phyloP scores from a whole-genome alignment of 371 early-diverging fungal genomes.

The Blakeslea trispora region DNA sequence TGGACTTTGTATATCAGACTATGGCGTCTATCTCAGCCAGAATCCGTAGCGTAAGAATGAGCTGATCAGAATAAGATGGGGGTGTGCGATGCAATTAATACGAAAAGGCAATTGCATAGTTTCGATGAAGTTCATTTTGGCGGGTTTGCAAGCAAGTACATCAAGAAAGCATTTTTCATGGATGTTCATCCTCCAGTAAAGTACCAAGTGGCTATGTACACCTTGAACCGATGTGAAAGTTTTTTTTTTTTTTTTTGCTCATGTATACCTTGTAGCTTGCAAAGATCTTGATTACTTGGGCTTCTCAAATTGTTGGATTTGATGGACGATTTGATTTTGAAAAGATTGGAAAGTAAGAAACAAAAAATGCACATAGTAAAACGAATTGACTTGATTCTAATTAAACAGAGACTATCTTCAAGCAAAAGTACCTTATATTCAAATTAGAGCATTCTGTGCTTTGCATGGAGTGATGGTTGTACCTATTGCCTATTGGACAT shows the following conservation, averaged over 20 bases:
- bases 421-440: slow-evolving; percentile 42
- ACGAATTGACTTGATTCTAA: slow-evolving; percentile 14
- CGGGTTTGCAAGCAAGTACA: slow-evolving; percentile 94
- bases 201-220: slow-evolving; percentile 32
- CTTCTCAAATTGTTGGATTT: slow-evolving; percentile 67
- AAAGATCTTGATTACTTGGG: slow-evolving; percentile 93
- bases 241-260: too few relatives aligned
- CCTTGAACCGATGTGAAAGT: too few relatives aligned
- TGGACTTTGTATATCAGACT: slow-evolving; percentile 18
- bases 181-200: slow-evolving; percentile 76
- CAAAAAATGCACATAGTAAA: slow-evolving; percentile 63
- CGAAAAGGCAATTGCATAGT: too few relatives aligned
- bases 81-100: too few relatives aligned
- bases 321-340: slow-evolving; percentile 90
- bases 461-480: slow-evolving; percentile 40
- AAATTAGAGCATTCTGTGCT: slow-evolving; percentile 42
- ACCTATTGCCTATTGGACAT: slow-evolving; percentile 45
- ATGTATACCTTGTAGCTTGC: slow-evolving; percentile 80
- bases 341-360: slow-evolving; percentile 77
- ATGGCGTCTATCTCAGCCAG: slow-evolving; percentile 15
- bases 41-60: slow-evolving; percentile 31
- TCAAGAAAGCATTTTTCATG: slow-evolving; percentile 91
- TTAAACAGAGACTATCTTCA: slow-evolving; percentile 38
- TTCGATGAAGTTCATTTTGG: slow-evolving; percentile 99
- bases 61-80: slow-evolving; percentile 61